phyloP scores from a whole-genome alignment of 2,329 filamentous ascomycete species.

The Westerdykella ornata region DNA sequence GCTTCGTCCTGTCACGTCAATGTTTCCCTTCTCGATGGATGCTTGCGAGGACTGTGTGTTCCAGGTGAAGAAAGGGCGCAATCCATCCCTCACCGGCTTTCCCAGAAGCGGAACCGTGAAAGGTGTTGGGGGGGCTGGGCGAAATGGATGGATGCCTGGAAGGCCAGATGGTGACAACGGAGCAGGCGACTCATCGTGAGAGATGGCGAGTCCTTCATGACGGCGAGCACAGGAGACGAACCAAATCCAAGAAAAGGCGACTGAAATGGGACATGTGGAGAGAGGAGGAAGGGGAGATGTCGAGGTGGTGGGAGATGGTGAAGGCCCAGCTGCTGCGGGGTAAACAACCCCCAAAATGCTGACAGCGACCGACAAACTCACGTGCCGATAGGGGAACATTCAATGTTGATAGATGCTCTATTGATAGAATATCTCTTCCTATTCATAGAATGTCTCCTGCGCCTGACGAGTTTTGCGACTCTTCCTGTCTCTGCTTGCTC shows the following conservation, averaged over 20 bases:
- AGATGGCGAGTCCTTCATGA: constrained; percentile 4
- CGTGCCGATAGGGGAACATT: neutral
- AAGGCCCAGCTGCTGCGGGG: neutral
- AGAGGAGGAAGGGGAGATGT: constrained; percentile 3
- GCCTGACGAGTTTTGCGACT: neutral
- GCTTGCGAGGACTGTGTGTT: too few species aligned
- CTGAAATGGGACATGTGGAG: neutral
- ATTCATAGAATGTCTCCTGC: neutral
- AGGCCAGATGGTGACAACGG: constrained; percentile 1
- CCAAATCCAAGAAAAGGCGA: neutral
- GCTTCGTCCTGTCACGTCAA: too few species aligned
- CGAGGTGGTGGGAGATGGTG: constrained; percentile 4
- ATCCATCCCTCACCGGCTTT: constrained; percentile 15
- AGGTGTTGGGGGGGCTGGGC: constrained; percentile 21
- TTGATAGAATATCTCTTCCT: too few species aligned
- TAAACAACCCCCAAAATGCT: too few species aligned
- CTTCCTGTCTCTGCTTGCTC: neutral
- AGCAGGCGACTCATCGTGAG: neutral
- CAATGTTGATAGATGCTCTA: too few species aligned
- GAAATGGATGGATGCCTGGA: constrained; percentile 17
- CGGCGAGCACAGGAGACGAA: constrained; percentile 2
- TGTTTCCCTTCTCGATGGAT: too few species aligned
- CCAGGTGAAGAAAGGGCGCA: neutral
- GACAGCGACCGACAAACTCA: constrained; percentile 2
- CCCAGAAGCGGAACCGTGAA: constrained; percentile 13